A percentile compares a stretch with the other conserved stretches of the same genome.
phyloP scores from a whole-genome alignment of 2,329 filamentous ascomycete species.

The Xylariomycetidae sp. region DNA sequence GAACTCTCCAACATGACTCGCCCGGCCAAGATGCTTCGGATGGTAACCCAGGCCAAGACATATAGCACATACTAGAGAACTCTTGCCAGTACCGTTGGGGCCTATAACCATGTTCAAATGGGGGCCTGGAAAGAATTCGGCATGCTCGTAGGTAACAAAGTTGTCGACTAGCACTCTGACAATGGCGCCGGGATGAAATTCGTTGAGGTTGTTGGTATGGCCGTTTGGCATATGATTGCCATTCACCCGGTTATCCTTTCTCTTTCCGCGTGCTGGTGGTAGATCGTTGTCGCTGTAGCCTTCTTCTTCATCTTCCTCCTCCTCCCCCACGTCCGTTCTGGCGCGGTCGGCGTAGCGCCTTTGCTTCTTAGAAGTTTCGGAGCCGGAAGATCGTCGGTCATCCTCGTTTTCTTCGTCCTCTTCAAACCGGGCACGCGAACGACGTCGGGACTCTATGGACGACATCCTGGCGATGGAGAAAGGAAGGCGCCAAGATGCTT shows the following conservation, averaged over 20 bases:
- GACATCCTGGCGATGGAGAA: constrained; percentile 20
- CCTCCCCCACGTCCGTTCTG: too few relatives aligned
- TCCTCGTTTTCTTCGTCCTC: constrained; percentile 28
- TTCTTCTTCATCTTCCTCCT: constrained; percentile 12
- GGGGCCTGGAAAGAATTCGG: constrained; percentile 86
- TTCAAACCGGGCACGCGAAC: constrained; percentile 38
- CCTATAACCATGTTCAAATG: constrained; percentile 98
- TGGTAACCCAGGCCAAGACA: constrained; percentile 86
- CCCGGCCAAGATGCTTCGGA: constrained; percentile 77
- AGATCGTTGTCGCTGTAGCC: constrained; percentile 2
- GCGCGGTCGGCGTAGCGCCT: constrained; percentile 6
- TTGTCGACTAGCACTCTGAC: constrained; percentile 80
- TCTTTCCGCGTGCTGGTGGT: background rate
- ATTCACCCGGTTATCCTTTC: too few relatives aligned
- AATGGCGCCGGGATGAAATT: constrained; percentile 74
- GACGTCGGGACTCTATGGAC: constrained; percentile 31
- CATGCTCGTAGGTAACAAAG: constrained; percentile 92
- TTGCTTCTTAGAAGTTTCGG: constrained; percentile 22
- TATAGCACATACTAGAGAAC: constrained; percentile 93
- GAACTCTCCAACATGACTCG: constrained; percentile 80
- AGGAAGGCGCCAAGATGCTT: too few relatives aligned
- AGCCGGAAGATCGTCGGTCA: constrained; percentile 23
- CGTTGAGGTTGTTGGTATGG: constrained; percentile 6
- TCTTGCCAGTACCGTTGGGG: constrained; percentile 98
- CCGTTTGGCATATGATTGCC: too few relatives aligned